Evolutionary conservation across 1,284 basidiomycete genomes (phyloP).

Genomic region (Ustilago hordei): DNA sequence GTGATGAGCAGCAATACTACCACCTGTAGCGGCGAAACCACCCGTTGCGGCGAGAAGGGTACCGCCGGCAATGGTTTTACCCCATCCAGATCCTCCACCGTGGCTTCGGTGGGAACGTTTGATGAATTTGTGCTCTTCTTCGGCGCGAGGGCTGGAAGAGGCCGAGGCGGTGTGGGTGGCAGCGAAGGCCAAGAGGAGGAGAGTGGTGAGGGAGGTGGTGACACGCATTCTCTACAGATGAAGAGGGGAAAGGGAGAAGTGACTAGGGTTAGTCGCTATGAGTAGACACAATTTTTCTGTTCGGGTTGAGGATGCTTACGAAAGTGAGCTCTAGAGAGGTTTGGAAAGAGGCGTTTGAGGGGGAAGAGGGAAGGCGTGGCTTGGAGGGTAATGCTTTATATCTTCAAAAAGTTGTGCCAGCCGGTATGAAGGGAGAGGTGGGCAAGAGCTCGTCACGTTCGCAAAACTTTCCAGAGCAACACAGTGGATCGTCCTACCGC

Average conservation of each 20-base stretch:
- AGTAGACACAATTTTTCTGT: neutral
- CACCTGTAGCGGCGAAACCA: slow-evolving; percentile 26
- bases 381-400: too few species aligned
- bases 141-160: neutral
- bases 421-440: too few species aligned
- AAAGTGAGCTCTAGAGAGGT: neutral
- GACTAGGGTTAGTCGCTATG: slow-evolving; percentile 13
- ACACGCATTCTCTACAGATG: slow-evolving; percentile 13
- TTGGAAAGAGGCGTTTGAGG: too few species aligned
- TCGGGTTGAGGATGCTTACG: neutral
- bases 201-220: neutral
- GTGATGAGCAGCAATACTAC: slow-evolving; percentile 15
- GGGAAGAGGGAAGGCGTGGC: too few species aligned
- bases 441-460: too few species aligned
- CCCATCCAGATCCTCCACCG: slow-evolving; percentile 14
- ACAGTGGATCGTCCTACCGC: too few species aligned
- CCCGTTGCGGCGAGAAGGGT: slow-evolving; percentile 19
- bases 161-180: neutral
- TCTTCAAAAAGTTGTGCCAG: too few species aligned
- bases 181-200: slow-evolving; percentile 7
- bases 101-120: slow-evolving; percentile 18
- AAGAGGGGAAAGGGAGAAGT: neutral
- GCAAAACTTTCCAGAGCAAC: too few species aligned
- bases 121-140: slow-evolving; percentile 28
- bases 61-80: slow-evolving; percentile 3